phyloP scores from a whole-genome alignment of 257 asterid genomes.

The Solanum sejunctum region DNA sequence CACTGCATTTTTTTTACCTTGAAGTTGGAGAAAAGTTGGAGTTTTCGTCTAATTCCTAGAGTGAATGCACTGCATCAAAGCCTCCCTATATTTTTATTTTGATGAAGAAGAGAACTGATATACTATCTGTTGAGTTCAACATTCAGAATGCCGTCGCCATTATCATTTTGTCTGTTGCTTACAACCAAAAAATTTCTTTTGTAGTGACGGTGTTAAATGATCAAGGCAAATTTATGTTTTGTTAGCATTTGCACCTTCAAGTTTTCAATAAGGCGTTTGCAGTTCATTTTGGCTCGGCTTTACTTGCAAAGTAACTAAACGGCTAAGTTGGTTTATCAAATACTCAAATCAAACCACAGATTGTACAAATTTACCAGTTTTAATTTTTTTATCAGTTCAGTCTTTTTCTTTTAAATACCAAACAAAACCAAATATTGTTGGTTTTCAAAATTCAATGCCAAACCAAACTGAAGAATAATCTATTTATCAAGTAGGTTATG shows the following conservation, averaged over 20 bases:
- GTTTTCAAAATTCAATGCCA: not conserved
- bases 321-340: not conserved
- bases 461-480: not conserved
- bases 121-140: not conserved
- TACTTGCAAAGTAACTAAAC: not conserved
- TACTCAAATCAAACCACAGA: not conserved
- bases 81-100: not conserved
- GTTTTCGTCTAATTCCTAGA: not conserved
- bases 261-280: not conserved
- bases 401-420: not conserved
- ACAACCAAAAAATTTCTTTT: not conserved
- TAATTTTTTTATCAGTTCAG: not conserved
- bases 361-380: not conserved
- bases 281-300: not conserved
- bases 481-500: not conserved
- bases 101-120: not conserved
- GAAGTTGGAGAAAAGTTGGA: not conserved
- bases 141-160: not conserved
- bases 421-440: not conserved
- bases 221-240: not conserved
- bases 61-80: not conserved
- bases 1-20: not conserved
- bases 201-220: not conserved
- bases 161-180: not conserved
- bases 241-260: not conserved